Base-by-base conservation (phyloP, 164 flowering plant species). In the Magnolia officinalis region DNA sequence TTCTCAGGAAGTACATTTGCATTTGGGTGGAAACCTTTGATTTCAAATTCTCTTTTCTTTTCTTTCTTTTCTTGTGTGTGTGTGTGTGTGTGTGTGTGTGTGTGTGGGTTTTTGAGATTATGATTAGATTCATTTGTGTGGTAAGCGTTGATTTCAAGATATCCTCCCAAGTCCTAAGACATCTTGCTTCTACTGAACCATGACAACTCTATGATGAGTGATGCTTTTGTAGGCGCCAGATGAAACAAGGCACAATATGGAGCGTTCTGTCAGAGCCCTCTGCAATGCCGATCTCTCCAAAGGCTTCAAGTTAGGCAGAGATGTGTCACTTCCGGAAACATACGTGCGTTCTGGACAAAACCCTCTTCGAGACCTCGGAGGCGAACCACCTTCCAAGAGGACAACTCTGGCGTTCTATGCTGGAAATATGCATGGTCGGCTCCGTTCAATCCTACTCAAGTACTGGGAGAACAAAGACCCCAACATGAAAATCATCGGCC, bases 231-330 rank as follows among this genome's bases (percentile, higher is more conserved):
- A 75, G 77, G 77, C 71, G 67, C 71, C 77, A 20, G 49, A 21
- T 75, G 71, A 66, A 75, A 75, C 77, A 45, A 75, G 67, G 77
- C 50, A 8, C 8, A 52, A 75, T 18, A 20, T 29, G 21, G 71
- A 50, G 61, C 61, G 21, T 21, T 80, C 77, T 8, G 50, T 75
- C 31, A 67, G 67, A 75, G 77, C 63, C 16, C 31, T 75, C 19
- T 75, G 77, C 77, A 75, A 75, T 75, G 63, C 77, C 10, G 72
- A 75, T 75, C 20, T 67, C 26, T 75, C 72, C 50, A 21, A 52
- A 16, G 71, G 63, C 23, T 84, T 87, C 78, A 63, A n/a, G 3
- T 21, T 75, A 50, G 77, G 77, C 20, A 75, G 67, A 26, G 77
- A 75, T 66, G 71, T 67, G 6, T 65, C 77, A 19, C 77, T 75